Base-by-base conservation (phyloP, 352 stramenopile genomes). In the Plasmopara halstedii region DNA sequence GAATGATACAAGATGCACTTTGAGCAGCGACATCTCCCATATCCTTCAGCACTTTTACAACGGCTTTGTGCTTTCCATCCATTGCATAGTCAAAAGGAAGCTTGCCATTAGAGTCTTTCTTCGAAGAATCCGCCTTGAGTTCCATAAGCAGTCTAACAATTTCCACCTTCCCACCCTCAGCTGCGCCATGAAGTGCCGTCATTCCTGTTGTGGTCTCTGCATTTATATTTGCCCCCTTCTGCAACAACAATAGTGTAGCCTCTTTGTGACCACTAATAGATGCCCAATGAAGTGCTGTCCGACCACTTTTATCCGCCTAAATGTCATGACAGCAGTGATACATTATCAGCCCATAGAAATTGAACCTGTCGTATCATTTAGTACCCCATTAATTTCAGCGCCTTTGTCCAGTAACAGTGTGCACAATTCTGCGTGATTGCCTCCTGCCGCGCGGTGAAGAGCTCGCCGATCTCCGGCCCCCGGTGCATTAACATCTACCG, bases 181-280 rank as follows among this genome's bases (percentile, higher is more conserved):
- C 83, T 49, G 88, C 86, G 4, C 83, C 82, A 33, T 95, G 83
- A 38, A 97, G 77, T 26, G 85, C 69, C 15, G 83, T 97, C 78
- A 92, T 94, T 18, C 85, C 86, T 36, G 81, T 95, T 43, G 80
- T 93, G 2, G 88, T 97, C 56, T 83, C 74, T 27, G 87, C 85
- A 50, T 97, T 90, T 45, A 97, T 85, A 44, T 88, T 71, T 20
- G 82, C 81, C 9, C 83, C 79, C 51, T 91, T 94, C 40, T 91
- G 77, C 13, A 96, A 46, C 37, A 94, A 50, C 37, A 94, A 62
- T 14, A 93, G 42, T 15, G 83, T 94, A 18, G 76, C 81, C 50
- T 97, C 84, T 68, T 94, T 95, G 58, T 97, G 87, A 4, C 89
- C 88, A 40, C 84, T 95, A 44, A 97, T 97, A 14, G 74, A 83